Evolutionary conservation across 805 yeast species (phyloP).

Genomic region (Sugiyamaella chiloensis): DNA sequence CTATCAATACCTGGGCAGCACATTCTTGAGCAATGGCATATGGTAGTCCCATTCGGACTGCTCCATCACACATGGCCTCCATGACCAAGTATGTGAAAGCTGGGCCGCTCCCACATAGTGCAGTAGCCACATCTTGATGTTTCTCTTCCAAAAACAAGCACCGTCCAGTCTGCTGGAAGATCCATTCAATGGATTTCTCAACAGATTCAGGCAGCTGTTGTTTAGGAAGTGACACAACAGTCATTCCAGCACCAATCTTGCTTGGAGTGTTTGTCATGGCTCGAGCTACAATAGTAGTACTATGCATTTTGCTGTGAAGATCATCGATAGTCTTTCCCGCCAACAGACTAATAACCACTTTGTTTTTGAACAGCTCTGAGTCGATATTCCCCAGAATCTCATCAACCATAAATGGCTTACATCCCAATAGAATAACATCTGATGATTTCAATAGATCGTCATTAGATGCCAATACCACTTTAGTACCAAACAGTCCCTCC

Average conservation of each 20-base stretch:
- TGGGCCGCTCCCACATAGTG: constrained; percentile 94
- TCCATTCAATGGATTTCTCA: constrained; percentile 37
- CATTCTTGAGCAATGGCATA: constrained; percentile 75
- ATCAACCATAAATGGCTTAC: constrained; percentile 81
- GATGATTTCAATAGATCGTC: constrained; percentile 58
- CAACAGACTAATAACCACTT: constrained; percentile 72
- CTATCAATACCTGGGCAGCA: constrained; percentile 92
- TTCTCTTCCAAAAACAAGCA: constrained; percentile 55
- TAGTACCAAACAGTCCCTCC: constrained; percentile 45
- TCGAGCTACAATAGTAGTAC: constrained; percentile 58
- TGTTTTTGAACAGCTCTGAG: constrained; percentile 43
- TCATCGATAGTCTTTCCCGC: constrained; percentile 91
- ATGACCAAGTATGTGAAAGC: constrained; percentile 87
- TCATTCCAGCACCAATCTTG: constrained; percentile 88
- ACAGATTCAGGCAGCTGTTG: constrained; percentile 28
- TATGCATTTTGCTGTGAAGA: constrained; percentile 42
- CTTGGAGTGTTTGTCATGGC: constrained; percentile 99
- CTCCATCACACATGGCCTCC: constrained; percentile 93
- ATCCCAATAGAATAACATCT: constrained; percentile 73
- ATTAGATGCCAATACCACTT: constrained; percentile 54
- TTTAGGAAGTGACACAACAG: constrained; percentile 80
- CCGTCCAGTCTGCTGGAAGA: constrained; percentile 41
- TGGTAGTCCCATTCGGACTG: constrained; percentile 91
- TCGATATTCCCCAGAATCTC: constrained; percentile 53
- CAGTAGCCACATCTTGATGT: constrained; percentile 95